phyloP scores from a whole-genome alignment of 2,329 filamentous ascomycete species.

The Arthrobotrys musiformis region DNA sequence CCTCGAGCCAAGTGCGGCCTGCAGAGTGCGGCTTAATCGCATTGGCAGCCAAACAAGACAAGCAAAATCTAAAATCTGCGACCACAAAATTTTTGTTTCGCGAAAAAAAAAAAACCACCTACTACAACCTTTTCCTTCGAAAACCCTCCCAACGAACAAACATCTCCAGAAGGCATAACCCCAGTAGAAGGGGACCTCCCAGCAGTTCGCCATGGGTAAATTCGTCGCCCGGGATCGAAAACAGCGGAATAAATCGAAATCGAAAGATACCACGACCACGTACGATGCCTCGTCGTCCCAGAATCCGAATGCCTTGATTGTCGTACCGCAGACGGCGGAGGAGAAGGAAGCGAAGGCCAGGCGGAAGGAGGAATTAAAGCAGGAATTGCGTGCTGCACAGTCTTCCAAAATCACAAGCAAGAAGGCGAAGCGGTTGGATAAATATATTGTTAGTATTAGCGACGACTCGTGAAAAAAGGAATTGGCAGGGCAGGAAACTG shows the following conservation, averaged over 20 bases:
- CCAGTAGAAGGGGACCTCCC: background rate
- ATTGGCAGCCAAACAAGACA: slow-evolving; percentile 24
- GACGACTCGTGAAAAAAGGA: background rate
- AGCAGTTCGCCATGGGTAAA: slow-evolving; percentile 49
- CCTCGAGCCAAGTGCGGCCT: background rate
- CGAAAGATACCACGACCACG: slow-evolving; percentile 18
- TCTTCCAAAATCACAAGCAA: slow-evolving; percentile 70
- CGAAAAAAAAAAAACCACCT: slow-evolving; percentile 28
- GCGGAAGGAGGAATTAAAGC: slow-evolving; percentile 63
- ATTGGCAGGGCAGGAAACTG: background rate
- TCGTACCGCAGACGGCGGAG: slow-evolving; percentile 40
- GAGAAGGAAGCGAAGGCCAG: slow-evolving; percentile 47
- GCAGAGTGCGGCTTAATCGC: slow-evolving; percentile 31
- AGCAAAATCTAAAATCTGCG: slow-evolving; percentile 39
- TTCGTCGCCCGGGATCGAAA: slow-evolving; percentile 52
- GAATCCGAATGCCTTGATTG: slow-evolving; percentile 47
- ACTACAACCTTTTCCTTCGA: background rate
- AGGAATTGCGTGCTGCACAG: slow-evolving; percentile 68
- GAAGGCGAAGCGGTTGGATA: slow-evolving; percentile 75
- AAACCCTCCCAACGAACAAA: slow-evolving; percentile 1
- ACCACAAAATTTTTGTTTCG: slow-evolving; percentile 51
- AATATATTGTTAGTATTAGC: slow-evolving; percentile 70
- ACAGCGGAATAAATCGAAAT: slow-evolving; percentile 51
- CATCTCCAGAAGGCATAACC: background rate
- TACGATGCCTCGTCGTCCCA: slow-evolving; percentile 32